These are phyloP conservation scores for Trichoderma citrinoviride DNA, from an alignment of 2,329 filamentous ascomycete species.

Conservation along the genomic window DNA sequence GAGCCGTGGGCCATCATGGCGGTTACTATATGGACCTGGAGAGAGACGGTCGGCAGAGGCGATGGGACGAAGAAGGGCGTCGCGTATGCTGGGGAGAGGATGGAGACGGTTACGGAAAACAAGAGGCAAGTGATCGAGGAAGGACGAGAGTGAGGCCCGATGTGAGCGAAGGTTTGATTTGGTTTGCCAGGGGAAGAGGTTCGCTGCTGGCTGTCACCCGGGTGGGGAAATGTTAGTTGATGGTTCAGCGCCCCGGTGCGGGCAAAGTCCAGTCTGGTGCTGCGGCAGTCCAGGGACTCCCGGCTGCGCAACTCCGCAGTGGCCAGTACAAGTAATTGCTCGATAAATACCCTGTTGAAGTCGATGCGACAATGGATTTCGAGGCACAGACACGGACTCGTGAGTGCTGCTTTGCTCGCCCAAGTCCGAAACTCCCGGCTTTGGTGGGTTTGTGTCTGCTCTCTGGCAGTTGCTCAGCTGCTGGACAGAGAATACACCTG, in stretches of 20 bases:
- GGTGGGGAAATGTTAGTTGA: slow-evolving; percentile 20
- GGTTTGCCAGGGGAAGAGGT: slow-evolving; percentile 11
- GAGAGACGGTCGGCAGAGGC: no score
- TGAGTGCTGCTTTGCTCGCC: no score
- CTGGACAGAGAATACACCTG: no score
- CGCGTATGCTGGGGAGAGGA: neutral
- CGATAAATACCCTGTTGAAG: accelerated
- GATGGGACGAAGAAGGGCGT: neutral
- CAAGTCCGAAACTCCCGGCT: no score
- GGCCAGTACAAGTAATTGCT: neutral
- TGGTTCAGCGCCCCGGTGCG: slow-evolving; percentile 7
- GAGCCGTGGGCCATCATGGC: slow-evolving; percentile 20
- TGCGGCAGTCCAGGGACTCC: slow-evolving; percentile 15
- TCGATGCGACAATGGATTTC: no score
- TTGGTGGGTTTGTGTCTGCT: neutral
- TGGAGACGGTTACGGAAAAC: neutral
- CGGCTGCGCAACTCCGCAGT: neutral
- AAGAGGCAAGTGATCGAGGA: neutral
- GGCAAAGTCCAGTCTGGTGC: neutral
- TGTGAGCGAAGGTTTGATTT: no score
- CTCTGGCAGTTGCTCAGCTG: neutral
- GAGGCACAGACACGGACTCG: no score
- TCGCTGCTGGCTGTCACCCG: neutral
- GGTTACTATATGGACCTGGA: neutral
- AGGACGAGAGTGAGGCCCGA: neutral